A percentile compares a stretch with the other conserved stretches of the same genome.
Conservation (phyloP, 495 filamentous ascomycete species). For the Cercophora samala region DNA sequence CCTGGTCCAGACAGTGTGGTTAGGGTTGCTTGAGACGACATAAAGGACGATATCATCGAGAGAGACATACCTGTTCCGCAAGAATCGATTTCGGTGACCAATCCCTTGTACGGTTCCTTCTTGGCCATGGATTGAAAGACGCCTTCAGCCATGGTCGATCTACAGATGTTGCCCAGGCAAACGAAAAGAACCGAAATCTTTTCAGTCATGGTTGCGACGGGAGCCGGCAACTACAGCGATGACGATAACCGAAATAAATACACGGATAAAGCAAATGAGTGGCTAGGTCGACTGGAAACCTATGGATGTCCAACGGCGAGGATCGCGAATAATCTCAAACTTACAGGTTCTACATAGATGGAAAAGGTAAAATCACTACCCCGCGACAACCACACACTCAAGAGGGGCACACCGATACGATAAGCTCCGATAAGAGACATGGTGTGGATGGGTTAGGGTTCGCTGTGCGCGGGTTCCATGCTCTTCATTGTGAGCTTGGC, state of each 20-base stretch:
- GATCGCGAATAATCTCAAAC: too few species aligned
- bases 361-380: not conserved
- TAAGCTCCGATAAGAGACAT: not conserved
- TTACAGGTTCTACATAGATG: too few species aligned
- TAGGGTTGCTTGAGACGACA: not conserved
- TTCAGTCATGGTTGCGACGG: slow-evolving; percentile 24
- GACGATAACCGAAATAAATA: not conserved
- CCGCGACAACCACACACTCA: not conserved
- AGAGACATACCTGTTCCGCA: slow-evolving; percentile 62
- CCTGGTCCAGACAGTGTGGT: slow-evolving; percentile 31
- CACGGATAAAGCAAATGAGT: slow-evolving; percentile 5
- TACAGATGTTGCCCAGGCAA: slow-evolving; percentile 95
- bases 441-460: not conserved
- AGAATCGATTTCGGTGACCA: slow-evolving; percentile 74
- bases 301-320: not conserved
- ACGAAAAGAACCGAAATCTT: slow-evolving; percentile 84
- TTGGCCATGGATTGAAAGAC: slow-evolving; percentile 75
- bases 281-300: not conserved
- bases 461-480: not conserved
- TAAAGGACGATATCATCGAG: not conserved
- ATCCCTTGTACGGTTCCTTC: slow-evolving; percentile 50
- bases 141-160: slow-evolving; percentile 92
- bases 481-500: not conserved
- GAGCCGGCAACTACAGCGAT: not conserved
- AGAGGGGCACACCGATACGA: not conserved